Evolutionary conservation across 805 yeast genomes (phyloP).

Genomic region (Saccharomycopsis sp.): DNA sequence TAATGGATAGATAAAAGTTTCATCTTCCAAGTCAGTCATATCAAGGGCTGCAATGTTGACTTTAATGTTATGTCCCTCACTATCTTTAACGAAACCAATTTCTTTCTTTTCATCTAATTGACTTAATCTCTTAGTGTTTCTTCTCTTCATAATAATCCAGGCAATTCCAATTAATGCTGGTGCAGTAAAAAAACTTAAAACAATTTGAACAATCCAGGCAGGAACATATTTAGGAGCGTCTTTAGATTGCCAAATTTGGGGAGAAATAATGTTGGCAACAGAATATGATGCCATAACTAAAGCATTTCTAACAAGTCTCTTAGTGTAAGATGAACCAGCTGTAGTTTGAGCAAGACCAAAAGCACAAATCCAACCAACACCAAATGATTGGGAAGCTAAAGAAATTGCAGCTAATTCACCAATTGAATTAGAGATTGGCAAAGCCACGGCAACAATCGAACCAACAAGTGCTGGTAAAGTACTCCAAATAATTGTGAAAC

Average conservation of each 20-base stretch:
- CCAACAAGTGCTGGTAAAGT: constrained; percentile 38
- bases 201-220: constrained; percentile 50
- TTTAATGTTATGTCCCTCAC: constrained; percentile 25
- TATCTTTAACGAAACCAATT: constrained; percentile 25
- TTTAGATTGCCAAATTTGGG: constrained; percentile 37
- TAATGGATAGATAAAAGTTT: constrained; percentile 43
- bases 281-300: constrained; percentile 34
- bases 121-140: constrained; percentile 37
- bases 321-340: constrained; percentile 38
- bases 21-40: constrained; percentile 46
- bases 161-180: constrained; percentile 39
- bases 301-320: constrained; percentile 35
- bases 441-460: constrained; percentile 37
- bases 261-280: constrained; percentile 38
- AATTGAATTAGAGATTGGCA: constrained; percentile 38
- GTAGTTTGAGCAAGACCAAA: constrained; percentile 23
- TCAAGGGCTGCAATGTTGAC: constrained; percentile 40
- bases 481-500: constrained; percentile 32
- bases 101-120: constrained; percentile 22
- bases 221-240: constrained; percentile 10
- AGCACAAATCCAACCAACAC: constrained; percentile 35
- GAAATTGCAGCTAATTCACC: constrained; percentile 43
- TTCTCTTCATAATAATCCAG: constrained; percentile 36
- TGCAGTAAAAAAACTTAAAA: constrained; percentile 40
- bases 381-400: constrained; percentile 40